These are phyloP conservation scores for Paxillus ammoniavirescens DNA, from an alignment of 768 basidiomycete genomes.

Conservation along the genomic window DNA sequence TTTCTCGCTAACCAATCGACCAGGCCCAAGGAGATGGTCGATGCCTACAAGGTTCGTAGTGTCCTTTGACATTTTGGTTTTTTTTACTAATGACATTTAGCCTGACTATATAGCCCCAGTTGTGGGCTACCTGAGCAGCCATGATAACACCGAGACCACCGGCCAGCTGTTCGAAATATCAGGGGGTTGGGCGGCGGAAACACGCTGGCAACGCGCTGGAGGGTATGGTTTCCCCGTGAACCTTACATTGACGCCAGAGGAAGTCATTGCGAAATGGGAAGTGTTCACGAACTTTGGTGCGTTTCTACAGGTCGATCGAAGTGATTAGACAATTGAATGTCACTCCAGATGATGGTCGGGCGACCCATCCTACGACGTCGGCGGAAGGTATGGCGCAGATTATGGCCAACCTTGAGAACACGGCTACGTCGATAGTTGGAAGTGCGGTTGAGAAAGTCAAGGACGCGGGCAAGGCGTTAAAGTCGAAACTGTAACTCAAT, in stretches of 20 bases:
- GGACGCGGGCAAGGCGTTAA: conserved; percentile 37
- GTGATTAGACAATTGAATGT: neutral
- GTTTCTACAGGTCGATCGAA: conserved; percentile 17
- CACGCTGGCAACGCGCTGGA: conserved; percentile 88
- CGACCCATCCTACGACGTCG: conserved; percentile 76
- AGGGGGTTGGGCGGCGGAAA: conserved; percentile 91
- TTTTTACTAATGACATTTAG: conserved; percentile 31
- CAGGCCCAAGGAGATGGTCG: conserved; percentile 82
- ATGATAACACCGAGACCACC: conserved; percentile 71
- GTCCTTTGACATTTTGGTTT: neutral
- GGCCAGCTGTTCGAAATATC: conserved; percentile 82
- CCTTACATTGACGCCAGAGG: conserved; percentile 74
- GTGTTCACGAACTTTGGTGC: conserved; percentile 81
- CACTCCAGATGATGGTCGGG: conserved; percentile 66
- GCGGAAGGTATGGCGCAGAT: conserved; percentile 79
- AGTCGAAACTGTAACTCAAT: conserved; percentile 52
- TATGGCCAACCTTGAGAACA: conserved; percentile 55
- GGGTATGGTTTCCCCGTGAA: conserved; percentile 87
- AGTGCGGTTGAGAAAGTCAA: conserved; percentile 48
- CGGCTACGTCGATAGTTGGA: conserved; percentile 33
- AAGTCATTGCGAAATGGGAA: conserved; percentile 76
- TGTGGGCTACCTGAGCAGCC: conserved; percentile 86
- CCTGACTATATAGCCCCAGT: conserved; percentile 92
- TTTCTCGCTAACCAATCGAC: neutral
- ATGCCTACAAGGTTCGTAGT: conserved; percentile 73